Evolutionary conservation across 176 grass and related monocot species (phyloP).

Genomic region (Lolium rigidum): DNA sequence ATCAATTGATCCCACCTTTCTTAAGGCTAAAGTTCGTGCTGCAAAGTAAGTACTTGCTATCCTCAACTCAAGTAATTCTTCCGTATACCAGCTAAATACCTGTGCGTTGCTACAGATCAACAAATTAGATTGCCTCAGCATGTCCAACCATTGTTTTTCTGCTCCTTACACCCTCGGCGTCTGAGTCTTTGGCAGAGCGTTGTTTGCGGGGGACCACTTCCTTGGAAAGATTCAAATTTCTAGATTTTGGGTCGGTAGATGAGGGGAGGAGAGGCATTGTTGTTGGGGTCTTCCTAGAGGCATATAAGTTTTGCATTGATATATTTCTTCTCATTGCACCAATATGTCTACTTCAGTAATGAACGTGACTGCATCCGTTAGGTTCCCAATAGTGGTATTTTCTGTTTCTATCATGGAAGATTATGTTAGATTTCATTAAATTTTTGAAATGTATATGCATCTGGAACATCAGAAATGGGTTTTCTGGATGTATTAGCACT

Average conservation of each 20-base stretch:
- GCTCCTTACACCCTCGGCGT: not conserved
- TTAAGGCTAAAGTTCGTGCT: slow-evolving; percentile 84
- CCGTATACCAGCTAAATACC: slow-evolving; percentile 24
- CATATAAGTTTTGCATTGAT: not conserved
- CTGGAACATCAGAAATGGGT: slow-evolving; percentile 7
- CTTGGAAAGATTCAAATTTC: not conserved
- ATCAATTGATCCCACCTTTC: slow-evolving; percentile 75
- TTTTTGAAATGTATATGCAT: slow-evolving; percentile 14
- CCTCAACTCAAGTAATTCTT: slow-evolving; percentile 13
- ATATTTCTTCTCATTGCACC: not conserved
- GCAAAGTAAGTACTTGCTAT: slow-evolving; percentile 74
- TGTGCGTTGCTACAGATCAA: not conserved
- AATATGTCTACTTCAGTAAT: slow-evolving; percentile 10
- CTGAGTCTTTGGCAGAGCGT: not conserved
- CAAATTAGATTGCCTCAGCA: slow-evolving; percentile 11
- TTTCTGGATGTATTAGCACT: slow-evolving; percentile 17
- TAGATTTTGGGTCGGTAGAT: not conserved
- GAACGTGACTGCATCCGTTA: not conserved
- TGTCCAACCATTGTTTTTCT: not conserved
- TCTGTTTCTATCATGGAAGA: slow-evolving; percentile 37
- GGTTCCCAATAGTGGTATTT: slow-evolving; percentile 13
- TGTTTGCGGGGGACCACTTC: not conserved
- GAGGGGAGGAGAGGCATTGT: not conserved
- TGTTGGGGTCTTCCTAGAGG: not conserved
- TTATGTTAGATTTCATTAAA: not conserved